A percentile compares a stretch with the other conserved stretches of the same genome.
phyloP scores from a whole-genome alignment of 179 eudicot species.

The Carnegiea gigantea region DNA sequence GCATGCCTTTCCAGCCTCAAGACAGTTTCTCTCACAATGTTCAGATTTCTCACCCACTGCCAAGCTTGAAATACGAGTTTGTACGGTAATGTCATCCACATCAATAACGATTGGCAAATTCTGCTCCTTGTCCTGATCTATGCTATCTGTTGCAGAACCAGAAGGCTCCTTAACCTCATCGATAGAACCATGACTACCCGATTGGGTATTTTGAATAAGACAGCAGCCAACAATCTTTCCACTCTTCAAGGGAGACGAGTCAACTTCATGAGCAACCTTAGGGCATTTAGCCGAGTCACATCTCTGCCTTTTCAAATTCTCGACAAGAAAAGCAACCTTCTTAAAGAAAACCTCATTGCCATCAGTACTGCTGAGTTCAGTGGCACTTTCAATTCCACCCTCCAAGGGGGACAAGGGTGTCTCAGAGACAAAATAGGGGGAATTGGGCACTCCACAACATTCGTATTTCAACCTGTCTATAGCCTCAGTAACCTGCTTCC shows the following conservation, averaged over 20 bases:
- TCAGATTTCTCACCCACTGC: constrained; percentile 21
- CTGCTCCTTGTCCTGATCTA: constrained; percentile 16
- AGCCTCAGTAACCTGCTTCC: constrained; percentile 38
- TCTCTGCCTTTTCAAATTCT: constrained; percentile 35
- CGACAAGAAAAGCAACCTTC: constrained; percentile 38
- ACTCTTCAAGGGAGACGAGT: constrained; percentile 32
- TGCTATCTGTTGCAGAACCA: constrained; percentile 22
- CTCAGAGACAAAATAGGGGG: constrained; percentile 22
- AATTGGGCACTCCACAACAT: constrained; percentile 17
- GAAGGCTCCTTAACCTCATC: constrained; percentile 25
- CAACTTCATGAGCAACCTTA: constrained; percentile 19
- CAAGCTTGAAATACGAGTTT: constrained; percentile 15
- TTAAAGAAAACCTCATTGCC: constrained; percentile 24
- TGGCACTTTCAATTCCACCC: constrained; percentile 29
- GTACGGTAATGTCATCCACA: constrained; percentile 27
- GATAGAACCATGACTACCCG: constrained; percentile 15
- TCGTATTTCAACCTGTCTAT: constrained; percentile 39
- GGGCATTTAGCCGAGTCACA: constrained; percentile 23
- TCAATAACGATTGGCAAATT: constrained; percentile 15
- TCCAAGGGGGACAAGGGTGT: constrained; percentile 31
- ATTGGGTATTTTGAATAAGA: constrained; percentile 24
- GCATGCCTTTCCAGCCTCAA: constrained; percentile 23
- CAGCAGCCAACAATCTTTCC: constrained; percentile 45
- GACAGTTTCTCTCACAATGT: constrained; percentile 15
- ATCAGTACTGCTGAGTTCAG: constrained; percentile 5